Evolutionary conservation across 139 green algal species (phyloP).

Genomic region (Marvania coccoides): DNA sequence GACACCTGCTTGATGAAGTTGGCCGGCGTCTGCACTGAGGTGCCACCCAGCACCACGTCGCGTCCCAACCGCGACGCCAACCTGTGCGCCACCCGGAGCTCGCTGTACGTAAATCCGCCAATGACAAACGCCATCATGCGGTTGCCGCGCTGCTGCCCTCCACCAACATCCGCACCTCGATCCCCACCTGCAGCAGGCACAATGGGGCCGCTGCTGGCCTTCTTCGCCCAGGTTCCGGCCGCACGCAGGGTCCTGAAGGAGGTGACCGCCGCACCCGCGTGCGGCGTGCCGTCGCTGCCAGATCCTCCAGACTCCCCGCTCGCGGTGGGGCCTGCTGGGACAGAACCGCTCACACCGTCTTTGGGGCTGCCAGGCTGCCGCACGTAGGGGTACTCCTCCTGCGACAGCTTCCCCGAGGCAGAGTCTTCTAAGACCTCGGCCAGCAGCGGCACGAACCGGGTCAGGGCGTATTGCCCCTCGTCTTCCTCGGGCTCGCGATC

Average conservation of each 20-base stretch:
- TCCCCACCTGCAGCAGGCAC: neutral
- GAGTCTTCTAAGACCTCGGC: constrained; percentile 46
- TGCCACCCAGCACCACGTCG: constrained; percentile 78
- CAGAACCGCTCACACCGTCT: neutral
- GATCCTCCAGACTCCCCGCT: neutral
- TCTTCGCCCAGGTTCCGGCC: constrained; percentile 32
- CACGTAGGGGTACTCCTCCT: constrained; percentile 76
- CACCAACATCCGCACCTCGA: neutral
- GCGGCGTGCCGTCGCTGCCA: constrained; percentile 2
- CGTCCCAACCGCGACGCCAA: constrained; percentile 40
- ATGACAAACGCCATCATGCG: constrained; percentile 83
- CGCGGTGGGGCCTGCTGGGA: constrained; percentile 2
- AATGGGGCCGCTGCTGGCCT: neutral
- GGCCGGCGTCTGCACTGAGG: constrained; percentile 57
- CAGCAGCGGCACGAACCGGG: constrained; percentile 48
- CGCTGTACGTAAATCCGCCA: constrained; percentile 70
- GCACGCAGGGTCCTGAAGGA: constrained; percentile 28
- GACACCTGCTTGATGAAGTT: constrained; percentile 55
- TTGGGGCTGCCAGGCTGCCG: constrained; percentile 16
- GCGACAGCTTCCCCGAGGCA: constrained; percentile 34
- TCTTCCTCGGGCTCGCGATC: constrained; percentile 29
- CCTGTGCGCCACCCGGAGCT: constrained; percentile 80
- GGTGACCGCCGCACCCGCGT: neutral
- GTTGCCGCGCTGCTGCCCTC: constrained; percentile 13
- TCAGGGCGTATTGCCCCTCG: constrained; percentile 31